phyloP scores from a whole-genome alignment of 306 rosid species.

The Cicer bijugum region DNA sequence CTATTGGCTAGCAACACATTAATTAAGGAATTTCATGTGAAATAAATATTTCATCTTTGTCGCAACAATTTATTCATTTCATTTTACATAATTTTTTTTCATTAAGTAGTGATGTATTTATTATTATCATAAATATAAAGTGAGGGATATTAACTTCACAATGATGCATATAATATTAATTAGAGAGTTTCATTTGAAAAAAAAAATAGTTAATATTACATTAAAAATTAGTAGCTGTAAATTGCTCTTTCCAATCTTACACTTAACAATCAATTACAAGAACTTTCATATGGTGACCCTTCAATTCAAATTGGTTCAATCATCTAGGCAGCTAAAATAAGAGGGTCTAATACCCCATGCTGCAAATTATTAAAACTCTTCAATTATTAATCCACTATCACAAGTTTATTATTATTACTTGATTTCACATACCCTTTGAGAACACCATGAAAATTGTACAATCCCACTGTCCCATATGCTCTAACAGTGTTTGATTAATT shows the following conservation, averaged over 20 bases:
- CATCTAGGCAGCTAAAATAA: constrained; percentile 45
- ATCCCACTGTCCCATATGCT: constrained; percentile 47
- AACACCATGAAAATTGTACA: constrained; percentile 47
- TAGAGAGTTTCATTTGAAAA: no score
- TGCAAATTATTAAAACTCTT: constrained; percentile 37
- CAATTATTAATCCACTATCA: constrained; percentile 48
- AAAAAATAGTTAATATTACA: no score
- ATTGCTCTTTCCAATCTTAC: constrained; percentile 39
- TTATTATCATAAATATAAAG: no score
- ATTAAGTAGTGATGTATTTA: no score
- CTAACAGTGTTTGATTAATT: constrained; percentile 42
- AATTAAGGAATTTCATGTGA: constrained; percentile 25
- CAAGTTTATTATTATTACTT: constrained; percentile 41
- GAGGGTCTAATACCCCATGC: constrained; percentile 37
- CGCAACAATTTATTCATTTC: no score
- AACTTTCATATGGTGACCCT: constrained; percentile 42
- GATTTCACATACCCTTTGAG: constrained; percentile 38
- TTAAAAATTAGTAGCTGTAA: constrained; percentile 36
- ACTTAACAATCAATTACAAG: constrained; percentile 34
- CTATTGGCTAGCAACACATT: constrained; percentile 22
- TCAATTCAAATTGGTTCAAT: constrained; percentile 41
- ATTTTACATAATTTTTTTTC: no score
- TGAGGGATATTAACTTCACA: no score
- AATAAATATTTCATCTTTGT: background rate
- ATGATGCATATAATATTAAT: no score